Conservation (phyloP, 768 basidiomycete species). For the Rubroboletus pulcherrimus region DNA sequence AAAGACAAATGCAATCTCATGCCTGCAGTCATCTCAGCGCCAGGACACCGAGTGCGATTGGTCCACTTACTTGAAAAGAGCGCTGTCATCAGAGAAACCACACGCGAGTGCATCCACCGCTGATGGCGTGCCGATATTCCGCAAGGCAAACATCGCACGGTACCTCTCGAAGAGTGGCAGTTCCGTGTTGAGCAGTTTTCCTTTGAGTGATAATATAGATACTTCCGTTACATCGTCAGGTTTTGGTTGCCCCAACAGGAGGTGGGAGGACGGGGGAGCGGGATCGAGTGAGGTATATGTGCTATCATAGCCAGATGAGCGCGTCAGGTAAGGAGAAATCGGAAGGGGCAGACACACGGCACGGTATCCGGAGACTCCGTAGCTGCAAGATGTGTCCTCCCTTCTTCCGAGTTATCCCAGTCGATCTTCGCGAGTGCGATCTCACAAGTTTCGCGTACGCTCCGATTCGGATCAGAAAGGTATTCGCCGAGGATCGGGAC, state of each 20-base stretch:
- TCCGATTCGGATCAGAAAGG: conserved; percentile 63
- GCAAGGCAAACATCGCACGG: conserved; percentile 95
- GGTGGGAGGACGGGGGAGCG: conserved; percentile 71
- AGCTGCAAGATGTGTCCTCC: conserved; percentile 41
- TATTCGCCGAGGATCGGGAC: conserved; percentile 70
- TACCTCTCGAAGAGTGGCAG: conserved; percentile 88
- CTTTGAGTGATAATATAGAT: conserved; percentile 52
- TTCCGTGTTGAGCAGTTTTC: conserved; percentile 58
- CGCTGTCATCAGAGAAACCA: conserved; percentile 86
- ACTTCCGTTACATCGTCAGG: conserved; percentile 46
- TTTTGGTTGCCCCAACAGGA: conserved; percentile 52
- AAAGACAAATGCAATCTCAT: conserved; percentile 98
- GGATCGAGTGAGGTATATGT: conserved; percentile 85
- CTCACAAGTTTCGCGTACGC: conserved; percentile 93
- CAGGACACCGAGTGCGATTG: not conserved
- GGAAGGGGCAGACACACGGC: conserved; percentile 31
- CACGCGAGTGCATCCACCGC: conserved; percentile 90
- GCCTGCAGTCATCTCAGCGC: conserved; percentile 44
- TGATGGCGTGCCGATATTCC: conserved; percentile 82
- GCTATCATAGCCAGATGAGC: conserved; percentile 33
- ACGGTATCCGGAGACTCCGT: conserved; percentile 30
- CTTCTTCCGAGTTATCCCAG: conserved; percentile 83
- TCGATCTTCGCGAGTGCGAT: conserved; percentile 94
- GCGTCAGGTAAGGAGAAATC: not conserved
- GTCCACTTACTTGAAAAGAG: conserved; percentile 80